Percentiles rank a stretch among this genome's conserved stretches.
phyloP scores from a whole-genome alignment of 2,329 filamentous ascomycete genomes.

The Cordyceps pruinosa region DNA sequence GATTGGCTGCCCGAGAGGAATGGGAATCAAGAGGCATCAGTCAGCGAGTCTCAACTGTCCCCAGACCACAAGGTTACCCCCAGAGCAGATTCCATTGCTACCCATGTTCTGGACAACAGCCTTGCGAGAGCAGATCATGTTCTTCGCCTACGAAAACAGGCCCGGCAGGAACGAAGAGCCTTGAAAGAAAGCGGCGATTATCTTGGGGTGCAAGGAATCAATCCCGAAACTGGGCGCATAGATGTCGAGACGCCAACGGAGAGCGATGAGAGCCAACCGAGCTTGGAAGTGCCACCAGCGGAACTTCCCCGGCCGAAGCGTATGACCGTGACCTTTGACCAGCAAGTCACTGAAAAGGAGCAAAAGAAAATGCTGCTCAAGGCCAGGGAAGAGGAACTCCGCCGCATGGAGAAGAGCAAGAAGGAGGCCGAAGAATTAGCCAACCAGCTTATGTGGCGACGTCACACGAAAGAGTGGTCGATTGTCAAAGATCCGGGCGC shows the following conservation, averaged over 20 bases:
- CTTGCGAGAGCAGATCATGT: slow-evolving; percentile 15
- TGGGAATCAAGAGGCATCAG: not conserved
- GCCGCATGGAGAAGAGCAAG: slow-evolving; percentile 37
- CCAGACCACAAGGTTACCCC: not conserved
- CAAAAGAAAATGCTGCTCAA: slow-evolving; percentile 29
- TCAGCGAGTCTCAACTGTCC: not conserved
- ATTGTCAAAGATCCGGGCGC: slow-evolving; percentile 44
- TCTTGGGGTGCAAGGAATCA: slow-evolving; percentile 51
- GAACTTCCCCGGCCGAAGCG: slow-evolving; percentile 25
- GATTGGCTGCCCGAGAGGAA: not conserved
- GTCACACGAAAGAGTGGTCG: slow-evolving; percentile 42
- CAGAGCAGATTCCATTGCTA: slow-evolving; percentile 4
- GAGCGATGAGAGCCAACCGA: slow-evolving; percentile 33
- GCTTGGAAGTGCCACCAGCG: slow-evolving; percentile 20
- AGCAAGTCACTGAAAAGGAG: slow-evolving; percentile 29
- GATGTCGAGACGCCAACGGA: slow-evolving; percentile 44
- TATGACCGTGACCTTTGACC: slow-evolving; percentile 28
- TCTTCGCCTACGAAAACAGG: slow-evolving; percentile 27
- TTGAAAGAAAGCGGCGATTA: slow-evolving; percentile 51
- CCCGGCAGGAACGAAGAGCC: slow-evolving; percentile 32
- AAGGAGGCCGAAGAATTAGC: slow-evolving; percentile 25
- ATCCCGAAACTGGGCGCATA: slow-evolving; percentile 48
- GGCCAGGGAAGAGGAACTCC: slow-evolving; percentile 30
- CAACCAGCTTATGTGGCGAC: slow-evolving; percentile 37
- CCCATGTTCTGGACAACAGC: slow-evolving; percentile 11